Evolutionary conservation across 345 rosid genomes (phyloP).

Genomic region (Citrus medica): DNA sequence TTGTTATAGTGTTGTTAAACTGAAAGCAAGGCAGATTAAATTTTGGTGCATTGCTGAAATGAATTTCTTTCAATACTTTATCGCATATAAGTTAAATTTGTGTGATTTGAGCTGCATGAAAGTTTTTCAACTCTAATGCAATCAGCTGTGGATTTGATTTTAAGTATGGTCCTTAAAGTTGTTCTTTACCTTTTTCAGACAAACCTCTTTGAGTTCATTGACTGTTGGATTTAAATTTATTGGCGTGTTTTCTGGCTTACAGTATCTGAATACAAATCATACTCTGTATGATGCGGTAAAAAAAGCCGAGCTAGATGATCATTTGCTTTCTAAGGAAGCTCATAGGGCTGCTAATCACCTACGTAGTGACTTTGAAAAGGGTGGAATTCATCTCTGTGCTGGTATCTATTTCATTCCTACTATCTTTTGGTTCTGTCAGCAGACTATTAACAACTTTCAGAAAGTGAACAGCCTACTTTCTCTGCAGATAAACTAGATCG

Average conservation of each 20-base stretch:
- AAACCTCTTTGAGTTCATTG: neutral
- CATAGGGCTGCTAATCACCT: slow-evolving; percentile 72
- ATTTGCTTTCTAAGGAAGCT: slow-evolving; percentile 73
- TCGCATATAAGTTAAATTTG: neutral
- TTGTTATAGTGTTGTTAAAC: neutral
- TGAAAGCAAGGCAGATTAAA: neutral
- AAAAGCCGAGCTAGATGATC: slow-evolving; percentile 70
- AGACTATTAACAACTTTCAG: slow-evolving; percentile 6
- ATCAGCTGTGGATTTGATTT: neutral
- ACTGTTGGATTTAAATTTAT: slow-evolving; percentile 4
- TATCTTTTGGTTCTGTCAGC: slow-evolving; percentile 5
- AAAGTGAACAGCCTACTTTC: slow-evolving; percentile 8
- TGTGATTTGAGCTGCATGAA: neutral
- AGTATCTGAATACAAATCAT: slow-evolving; percentile 85
- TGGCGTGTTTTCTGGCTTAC: slow-evolving; percentile 16
- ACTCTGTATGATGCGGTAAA: slow-evolving; percentile 76
- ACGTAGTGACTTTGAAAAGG: slow-evolving; percentile 80
- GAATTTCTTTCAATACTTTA: neutral
- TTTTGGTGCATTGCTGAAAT: neutral
- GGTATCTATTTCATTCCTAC: slow-evolving; percentile 37
- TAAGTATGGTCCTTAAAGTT: neutral
- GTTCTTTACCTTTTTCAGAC: neutral
- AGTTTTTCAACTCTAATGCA: neutral
- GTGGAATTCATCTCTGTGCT: slow-evolving; percentile 84
- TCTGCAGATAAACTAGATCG: slow-evolving; percentile 71